Conservation (phyloP, 306 rosid genomes). For the Castanea sativa region DNA sequence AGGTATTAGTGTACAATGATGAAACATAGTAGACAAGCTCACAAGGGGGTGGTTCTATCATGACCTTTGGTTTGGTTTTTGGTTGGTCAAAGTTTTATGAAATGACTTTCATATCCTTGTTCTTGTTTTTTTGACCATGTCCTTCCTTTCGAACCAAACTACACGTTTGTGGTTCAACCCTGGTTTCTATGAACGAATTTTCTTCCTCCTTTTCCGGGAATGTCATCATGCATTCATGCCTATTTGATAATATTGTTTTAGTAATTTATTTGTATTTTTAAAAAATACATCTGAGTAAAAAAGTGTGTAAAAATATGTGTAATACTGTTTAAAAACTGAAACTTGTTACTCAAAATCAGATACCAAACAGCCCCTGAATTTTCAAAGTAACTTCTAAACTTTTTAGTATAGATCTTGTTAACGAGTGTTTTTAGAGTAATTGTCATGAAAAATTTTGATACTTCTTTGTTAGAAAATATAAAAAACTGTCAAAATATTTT, state of each 20-base stretch:
- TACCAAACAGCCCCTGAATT: too few species aligned
- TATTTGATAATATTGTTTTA: background rate
- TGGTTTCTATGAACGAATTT: conserved; percentile 31
- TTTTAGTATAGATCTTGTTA: background rate
- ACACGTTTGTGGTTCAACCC: conserved; percentile 5
- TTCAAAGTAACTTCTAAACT: background rate
- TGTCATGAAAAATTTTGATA: too few species aligned
- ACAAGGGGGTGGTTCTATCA: conserved; percentile 24
- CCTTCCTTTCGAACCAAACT: conserved; percentile 27
- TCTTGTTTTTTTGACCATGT: conserved; percentile 9
- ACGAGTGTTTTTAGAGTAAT: fast-evolving
- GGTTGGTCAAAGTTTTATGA: background rate
- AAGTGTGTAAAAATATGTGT: too few species aligned
- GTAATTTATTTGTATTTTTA: too few species aligned
- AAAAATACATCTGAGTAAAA: fast-evolving
- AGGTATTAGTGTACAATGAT: conserved; percentile 60
- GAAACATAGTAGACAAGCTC: conserved; percentile 23
- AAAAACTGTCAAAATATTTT: too few species aligned
- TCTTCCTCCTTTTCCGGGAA: conserved; percentile 3
- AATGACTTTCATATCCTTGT: background rate
- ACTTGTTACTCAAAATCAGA: too few species aligned
- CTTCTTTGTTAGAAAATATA: fast-evolving
- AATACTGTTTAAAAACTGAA: too few species aligned
- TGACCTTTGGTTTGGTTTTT: conserved; percentile 6
- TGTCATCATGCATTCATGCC: conserved; percentile 20